These are phyloP conservation scores for Pseudogymnoascus sp. DNA, from an alignment of 2,329 filamentous ascomycete genomes.

Conservation along the genomic window DNA sequence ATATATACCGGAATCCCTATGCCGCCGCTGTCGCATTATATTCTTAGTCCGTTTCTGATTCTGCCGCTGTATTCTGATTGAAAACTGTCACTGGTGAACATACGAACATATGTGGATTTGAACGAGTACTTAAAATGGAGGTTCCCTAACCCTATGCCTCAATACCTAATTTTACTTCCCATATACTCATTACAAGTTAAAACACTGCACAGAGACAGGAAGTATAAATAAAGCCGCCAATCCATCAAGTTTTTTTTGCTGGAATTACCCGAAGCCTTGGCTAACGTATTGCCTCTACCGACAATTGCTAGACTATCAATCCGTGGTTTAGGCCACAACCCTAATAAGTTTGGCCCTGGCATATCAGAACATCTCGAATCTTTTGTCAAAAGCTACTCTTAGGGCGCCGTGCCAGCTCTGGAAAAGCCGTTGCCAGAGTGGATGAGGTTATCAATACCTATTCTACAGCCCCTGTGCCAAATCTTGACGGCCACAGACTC, in stretches of 20 bases:
- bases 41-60: background rate
- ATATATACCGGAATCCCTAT: background rate
- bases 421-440: constrained; percentile 28
- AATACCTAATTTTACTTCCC: background rate
- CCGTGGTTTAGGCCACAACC: constrained; percentile 29
- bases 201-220: background rate
- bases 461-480: constrained; percentile 19
- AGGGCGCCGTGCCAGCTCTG: constrained; percentile 28
- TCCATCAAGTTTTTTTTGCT: constrained; percentile 30
- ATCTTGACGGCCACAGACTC: constrained; percentile 26
- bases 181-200: background rate
- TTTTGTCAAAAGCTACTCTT: constrained; percentile 21
- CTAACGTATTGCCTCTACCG: constrained; percentile 13
- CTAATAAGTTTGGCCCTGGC: constrained; percentile 23
- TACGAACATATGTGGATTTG: background rate
- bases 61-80: background rate
- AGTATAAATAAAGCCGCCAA: background rate
- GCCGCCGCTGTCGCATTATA: background rate
- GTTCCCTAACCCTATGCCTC: background rate
- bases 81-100: background rate
- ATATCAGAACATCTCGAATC: constrained; percentile 22
- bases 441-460: constrained; percentile 31
- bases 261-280: constrained; percentile 32
- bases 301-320: constrained; percentile 15
- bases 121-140: background rate